A percentile compares a stretch with the other conserved stretches of the same genome.
These are phyloP conservation scores for Rhodotorula graminis DNA, from an alignment of 768 basidiomycete species.

Conservation along the genomic window DNA sequence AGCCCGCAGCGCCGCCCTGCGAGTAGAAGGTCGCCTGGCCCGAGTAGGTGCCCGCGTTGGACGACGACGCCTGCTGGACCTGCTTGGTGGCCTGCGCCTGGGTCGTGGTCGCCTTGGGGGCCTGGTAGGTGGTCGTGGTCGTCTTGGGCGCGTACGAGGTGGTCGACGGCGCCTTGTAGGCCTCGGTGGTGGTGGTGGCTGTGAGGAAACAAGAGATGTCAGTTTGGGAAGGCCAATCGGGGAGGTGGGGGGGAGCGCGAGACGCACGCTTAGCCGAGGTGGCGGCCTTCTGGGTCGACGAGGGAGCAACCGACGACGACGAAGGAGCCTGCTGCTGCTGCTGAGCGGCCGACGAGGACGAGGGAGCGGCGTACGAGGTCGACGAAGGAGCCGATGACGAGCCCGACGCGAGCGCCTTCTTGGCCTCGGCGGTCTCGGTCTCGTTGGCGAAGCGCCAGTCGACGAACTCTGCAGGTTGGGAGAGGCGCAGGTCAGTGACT, in stretches of 20 bases:
- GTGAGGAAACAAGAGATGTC: neutral
- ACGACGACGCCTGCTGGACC: conserved; percentile 35
- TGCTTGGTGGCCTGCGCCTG: conserved; percentile 13
- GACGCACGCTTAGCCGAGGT: conserved; percentile 12
- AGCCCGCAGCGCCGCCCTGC: conserved; percentile 55
- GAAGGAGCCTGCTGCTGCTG: neutral
- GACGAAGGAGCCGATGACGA: conserved; percentile 45
- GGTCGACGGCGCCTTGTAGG: conserved; percentile 37
- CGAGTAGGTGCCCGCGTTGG: conserved; percentile 35
- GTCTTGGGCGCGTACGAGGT: conserved; percentile 26
- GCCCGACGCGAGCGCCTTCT: conserved; percentile 54
- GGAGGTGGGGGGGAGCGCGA: too few species aligned
- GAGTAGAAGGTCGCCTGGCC: conserved; percentile 57
- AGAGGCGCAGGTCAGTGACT: conserved; percentile 59
- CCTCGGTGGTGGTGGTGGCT: conserved; percentile 35
- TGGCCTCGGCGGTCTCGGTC: conserved; percentile 48
- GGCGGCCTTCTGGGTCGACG: conserved; percentile 6
- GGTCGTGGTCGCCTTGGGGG: neutral
- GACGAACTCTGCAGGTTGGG: conserved; percentile 21
- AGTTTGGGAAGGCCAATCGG: neutral
- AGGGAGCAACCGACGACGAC: neutral
- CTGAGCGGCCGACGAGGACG: conserved; percentile 10
- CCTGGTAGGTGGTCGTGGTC: conserved; percentile 22
- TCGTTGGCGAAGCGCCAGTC: conserved; percentile 38
- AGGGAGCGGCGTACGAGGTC: conserved; percentile 26